phyloP scores from a whole-genome alignment of 257 asterid genomes.

The Oldenlandia corymbosa region DNA sequence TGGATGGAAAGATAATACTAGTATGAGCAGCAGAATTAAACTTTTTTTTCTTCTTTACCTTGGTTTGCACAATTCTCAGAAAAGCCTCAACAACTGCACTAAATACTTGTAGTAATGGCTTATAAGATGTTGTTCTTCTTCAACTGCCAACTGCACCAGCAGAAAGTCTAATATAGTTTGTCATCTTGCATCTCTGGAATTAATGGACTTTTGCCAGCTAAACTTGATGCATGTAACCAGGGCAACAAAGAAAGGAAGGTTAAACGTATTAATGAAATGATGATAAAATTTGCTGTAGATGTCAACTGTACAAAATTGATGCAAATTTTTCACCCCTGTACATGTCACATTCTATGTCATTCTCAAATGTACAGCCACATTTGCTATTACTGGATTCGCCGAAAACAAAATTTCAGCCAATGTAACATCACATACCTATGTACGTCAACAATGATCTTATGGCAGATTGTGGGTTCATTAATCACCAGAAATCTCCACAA shows the following conservation, averaged over 20 bases:
- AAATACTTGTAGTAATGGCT: constrained; percentile 4
- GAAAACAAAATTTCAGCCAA: neutral
- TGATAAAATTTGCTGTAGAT: constrained; percentile 1
- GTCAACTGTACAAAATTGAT: neutral
- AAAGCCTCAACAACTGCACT: neutral
- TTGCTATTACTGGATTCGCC: no score
- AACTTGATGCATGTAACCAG: neutral
- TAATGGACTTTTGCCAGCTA: neutral
- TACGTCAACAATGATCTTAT: neutral
- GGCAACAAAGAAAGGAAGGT: neutral
- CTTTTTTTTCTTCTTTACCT: constrained; percentile 8
- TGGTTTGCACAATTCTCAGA: neutral
- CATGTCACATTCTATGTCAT: no score
- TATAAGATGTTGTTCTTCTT: neutral
- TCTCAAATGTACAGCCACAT: no score
- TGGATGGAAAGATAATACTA: constrained; percentile 2
- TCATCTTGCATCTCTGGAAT: constrained; percentile 5
- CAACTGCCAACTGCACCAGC: constrained; percentile 9
- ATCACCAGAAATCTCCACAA: constrained; percentile 81
- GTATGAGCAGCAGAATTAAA: neutral
- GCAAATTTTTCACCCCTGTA: no score
- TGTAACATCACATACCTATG: neutral
- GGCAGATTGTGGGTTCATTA: neutral
- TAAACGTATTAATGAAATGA: no score
- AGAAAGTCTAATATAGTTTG: neutral